These are phyloP conservation scores for Arthrocladium fulminans DNA, from an alignment of 2,329 filamentous ascomycete genomes.

Conservation along the genomic window DNA sequence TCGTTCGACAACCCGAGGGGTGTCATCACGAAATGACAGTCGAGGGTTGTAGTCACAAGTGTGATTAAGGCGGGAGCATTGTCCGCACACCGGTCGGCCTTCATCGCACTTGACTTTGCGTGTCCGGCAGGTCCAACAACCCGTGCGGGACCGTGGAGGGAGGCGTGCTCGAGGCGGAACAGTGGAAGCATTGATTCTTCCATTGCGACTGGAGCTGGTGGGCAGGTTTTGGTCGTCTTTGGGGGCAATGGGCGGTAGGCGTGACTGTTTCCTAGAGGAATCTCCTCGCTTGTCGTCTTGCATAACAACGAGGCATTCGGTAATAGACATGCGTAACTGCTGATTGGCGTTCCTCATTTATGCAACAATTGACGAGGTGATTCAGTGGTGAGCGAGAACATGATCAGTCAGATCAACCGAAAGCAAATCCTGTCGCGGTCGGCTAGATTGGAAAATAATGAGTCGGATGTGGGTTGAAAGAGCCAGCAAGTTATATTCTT, in stretches of 20 bases:
- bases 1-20: slow-evolving; percentile 42
- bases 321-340: slow-evolving; percentile 6
- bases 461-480: background rate
- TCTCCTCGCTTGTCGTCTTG: slow-evolving; percentile 29
- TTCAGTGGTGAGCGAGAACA: background rate
- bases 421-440: too few relatives aligned
- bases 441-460: background rate
- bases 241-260: slow-evolving; percentile 38
- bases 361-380: background rate
- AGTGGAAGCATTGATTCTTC: slow-evolving; percentile 26
- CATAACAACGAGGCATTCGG: slow-evolving; percentile 25
- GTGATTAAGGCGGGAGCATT: slow-evolving; percentile 48
- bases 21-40: slow-evolving; percentile 47
- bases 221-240: slow-evolving; percentile 31
- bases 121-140: slow-evolving; percentile 36
- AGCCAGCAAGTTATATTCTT: background rate
- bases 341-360: background rate
- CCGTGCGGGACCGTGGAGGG: slow-evolving; percentile 45
- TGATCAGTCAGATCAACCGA: background rate
- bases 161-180: slow-evolving; percentile 38
- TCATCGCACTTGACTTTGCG: slow-evolving; percentile 49
- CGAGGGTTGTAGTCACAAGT: slow-evolving; percentile 51
- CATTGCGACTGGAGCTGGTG: slow-evolving; percentile 27
- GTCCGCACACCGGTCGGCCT: slow-evolving; percentile 46
- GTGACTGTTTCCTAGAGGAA: slow-evolving; percentile 30